Evolutionary conservation across 345 rosid species (phyloP).

Genomic region (Moricandia moricandioides): DNA sequence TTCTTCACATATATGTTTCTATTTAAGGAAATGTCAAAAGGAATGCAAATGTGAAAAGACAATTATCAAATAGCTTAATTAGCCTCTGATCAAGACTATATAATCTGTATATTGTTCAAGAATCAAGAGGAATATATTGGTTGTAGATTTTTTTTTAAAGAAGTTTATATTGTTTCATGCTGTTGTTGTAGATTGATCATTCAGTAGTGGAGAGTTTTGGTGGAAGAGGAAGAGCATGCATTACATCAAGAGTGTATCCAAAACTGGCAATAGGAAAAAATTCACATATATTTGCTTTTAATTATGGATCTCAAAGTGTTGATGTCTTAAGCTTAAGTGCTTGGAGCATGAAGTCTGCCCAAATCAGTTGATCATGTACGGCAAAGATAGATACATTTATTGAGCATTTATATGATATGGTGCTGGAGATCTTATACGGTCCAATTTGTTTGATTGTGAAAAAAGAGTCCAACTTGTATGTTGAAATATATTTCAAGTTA

Average conservation of each 20-base stretch:
- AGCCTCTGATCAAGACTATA: conserved; percentile 1
- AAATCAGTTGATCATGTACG: conserved; percentile 28
- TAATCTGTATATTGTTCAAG: not conserved
- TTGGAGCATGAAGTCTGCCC: conserved; percentile 46
- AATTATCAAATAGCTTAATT: not conserved
- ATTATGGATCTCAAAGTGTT: conserved; percentile 40
- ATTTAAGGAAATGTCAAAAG: not conserved
- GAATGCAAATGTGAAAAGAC: not conserved
- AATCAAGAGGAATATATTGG: not conserved
- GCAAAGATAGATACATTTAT: conserved; percentile 35
- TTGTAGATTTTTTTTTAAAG: not conserved
- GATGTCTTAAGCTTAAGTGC: conserved; percentile 37
- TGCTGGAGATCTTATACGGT: not conserved
- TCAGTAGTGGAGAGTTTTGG: conserved; percentile 65
- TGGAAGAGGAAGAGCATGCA: conserved; percentile 51
- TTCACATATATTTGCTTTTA: conserved; percentile 38
- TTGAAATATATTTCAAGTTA: conserved; percentile 13
- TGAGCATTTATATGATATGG: conserved; percentile 17
- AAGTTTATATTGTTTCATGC: not conserved
- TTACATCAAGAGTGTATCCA: conserved; percentile 63
- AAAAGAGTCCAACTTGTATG: conserved; percentile 13
- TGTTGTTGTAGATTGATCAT: conserved; percentile 43
- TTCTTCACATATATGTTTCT: not conserved
- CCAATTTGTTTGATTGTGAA: not conserved
- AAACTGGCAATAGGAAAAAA: conserved; percentile 46